A percentile compares a stretch with the other conserved stretches of the same genome.
Evolutionary conservation across 345 rosid species (phyloP).

Genomic region (Triadica sebifera): DNA sequence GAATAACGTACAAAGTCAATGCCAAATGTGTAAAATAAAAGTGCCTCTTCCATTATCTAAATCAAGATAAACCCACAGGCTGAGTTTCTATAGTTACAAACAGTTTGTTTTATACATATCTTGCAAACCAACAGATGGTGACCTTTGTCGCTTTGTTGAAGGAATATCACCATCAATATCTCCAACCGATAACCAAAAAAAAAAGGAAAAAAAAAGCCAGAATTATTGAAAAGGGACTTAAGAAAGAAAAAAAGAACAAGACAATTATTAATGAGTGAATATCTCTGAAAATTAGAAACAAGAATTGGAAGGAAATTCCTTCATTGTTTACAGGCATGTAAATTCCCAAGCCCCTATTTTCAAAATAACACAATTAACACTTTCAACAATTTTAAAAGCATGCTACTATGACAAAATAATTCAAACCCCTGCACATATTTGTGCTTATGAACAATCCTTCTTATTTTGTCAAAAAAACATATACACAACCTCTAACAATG

Average conservation of each 20-base stretch:
- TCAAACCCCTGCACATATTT: too few relatives aligned
- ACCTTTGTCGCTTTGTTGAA: conserved; percentile 66
- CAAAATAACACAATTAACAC: background rate
- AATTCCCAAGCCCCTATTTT: background rate
- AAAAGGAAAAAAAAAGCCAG: background rate
- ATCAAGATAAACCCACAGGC: background rate
- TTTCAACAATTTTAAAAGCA: background rate
- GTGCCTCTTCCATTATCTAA: background rate
- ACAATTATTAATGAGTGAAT: background rate
- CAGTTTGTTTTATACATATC: conserved; percentile 44
- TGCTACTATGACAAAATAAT: too few relatives aligned
- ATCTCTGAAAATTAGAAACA: background rate
- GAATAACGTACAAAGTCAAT: background rate
- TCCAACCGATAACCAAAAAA: conserved; percentile 63
- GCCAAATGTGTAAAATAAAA: background rate
- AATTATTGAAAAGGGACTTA: background rate
- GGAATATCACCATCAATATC: conserved; percentile 85
- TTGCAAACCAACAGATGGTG: conserved; percentile 83
- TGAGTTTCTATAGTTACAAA: background rate
- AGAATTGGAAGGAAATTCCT: too few relatives aligned
- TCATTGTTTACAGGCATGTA: too few relatives aligned
- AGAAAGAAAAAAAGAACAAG: background rate
- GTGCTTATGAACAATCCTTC: background rate
- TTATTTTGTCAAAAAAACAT: background rate
- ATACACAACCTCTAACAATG: background rate